A percentile compares a stretch with the other conserved stretches of the same genome.
phyloP scores from a whole-genome alignment of 2,329 filamentous ascomycete species.

The Sporothrix euskadiensis region DNA sequence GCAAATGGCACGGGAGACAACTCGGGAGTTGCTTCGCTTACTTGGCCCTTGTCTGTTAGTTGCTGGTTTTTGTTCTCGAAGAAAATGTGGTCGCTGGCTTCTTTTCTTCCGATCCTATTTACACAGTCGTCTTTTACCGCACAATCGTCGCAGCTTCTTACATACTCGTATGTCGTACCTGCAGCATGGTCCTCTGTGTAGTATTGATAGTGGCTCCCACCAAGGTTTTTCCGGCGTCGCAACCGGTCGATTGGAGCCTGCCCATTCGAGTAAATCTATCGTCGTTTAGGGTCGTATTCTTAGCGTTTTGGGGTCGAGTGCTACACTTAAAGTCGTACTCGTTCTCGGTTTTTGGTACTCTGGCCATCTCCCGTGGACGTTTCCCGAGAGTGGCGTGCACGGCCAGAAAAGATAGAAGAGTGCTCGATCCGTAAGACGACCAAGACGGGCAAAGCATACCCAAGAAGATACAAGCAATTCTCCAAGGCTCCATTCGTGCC shows the following conservation, averaged over 20 bases:
- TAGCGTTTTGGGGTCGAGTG: not conserved
- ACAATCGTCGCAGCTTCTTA: not conserved
- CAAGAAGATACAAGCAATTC: constrained; percentile 2
- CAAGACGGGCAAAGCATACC: not conserved
- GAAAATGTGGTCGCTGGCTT: not conserved
- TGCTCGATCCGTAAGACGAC: not conserved
- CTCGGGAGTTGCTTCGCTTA: not conserved
- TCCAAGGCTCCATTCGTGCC: constrained; percentile 1
- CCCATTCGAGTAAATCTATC: not conserved
- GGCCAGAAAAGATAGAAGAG: not conserved
- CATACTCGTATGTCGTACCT: not conserved
- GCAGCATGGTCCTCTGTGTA: not conserved
- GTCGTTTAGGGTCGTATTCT: not conserved
- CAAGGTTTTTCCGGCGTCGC: not conserved
- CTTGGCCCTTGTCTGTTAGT: not conserved
- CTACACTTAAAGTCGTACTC: not conserved
- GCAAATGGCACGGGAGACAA: not conserved
- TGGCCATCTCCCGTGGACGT: not conserved
- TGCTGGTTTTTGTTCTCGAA: not conserved
- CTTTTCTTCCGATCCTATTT: not conserved
- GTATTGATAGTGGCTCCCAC: not conserved
- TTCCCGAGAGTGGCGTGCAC: constrained; percentile 4
- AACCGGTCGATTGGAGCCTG: not conserved
- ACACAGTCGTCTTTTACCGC: not conserved
- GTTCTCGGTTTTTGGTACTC: not conserved